A percentile compares a stretch with the other conserved stretches of the same genome.
phyloP scores from a whole-genome alignment of 352 stramenopile species.

The Paralagenidium karlingii region DNA sequence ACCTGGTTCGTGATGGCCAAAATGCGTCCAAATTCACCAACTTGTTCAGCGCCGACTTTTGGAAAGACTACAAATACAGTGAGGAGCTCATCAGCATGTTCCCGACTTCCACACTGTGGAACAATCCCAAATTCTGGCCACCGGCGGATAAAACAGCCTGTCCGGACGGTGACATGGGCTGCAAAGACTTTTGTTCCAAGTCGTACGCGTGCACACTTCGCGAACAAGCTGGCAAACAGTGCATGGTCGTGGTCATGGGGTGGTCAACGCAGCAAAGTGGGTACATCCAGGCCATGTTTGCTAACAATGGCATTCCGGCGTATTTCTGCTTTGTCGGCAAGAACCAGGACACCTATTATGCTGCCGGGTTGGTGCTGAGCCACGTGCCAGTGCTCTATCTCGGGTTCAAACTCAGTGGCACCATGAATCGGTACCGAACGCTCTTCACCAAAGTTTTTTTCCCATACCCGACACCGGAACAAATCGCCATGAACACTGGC shows the following conservation, averaged over 20 bases:
- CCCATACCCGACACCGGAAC: constrained; percentile 14
- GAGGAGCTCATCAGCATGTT: constrained; percentile 21
- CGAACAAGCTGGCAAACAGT: constrained; percentile 15
- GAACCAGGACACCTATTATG: constrained; percentile 13
- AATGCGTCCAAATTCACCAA: constrained; percentile 10
- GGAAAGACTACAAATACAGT: constrained; percentile 28
- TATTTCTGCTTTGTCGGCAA: constrained; percentile 60
- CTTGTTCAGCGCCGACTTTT: constrained; percentile 30
- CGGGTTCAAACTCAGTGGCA: too few relatives aligned
- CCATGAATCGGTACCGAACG: constrained; percentile 11
- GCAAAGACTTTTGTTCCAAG: constrained; percentile 23
- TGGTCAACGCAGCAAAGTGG: constrained; percentile 16
- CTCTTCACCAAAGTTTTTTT: constrained; percentile 29
- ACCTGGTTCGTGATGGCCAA: constrained; percentile 17
- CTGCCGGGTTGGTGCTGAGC: constrained; percentile 32
- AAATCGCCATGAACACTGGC: constrained; percentile 14
- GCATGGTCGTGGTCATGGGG: constrained; percentile 34
- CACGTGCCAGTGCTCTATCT: constrained; percentile 35
- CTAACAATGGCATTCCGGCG: constrained; percentile 30
- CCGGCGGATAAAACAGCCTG: constrained; percentile 7
- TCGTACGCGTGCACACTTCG: constrained; percentile 25
- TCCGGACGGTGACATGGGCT: constrained; percentile 20
- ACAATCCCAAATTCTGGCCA: constrained; percentile 10
- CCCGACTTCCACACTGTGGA: constrained; percentile 9
- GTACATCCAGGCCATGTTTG: constrained; percentile 27